Evolutionary conservation across 352 stramenopile genomes (phyloP).

Genomic region (Pythium rishiriense): DNA sequence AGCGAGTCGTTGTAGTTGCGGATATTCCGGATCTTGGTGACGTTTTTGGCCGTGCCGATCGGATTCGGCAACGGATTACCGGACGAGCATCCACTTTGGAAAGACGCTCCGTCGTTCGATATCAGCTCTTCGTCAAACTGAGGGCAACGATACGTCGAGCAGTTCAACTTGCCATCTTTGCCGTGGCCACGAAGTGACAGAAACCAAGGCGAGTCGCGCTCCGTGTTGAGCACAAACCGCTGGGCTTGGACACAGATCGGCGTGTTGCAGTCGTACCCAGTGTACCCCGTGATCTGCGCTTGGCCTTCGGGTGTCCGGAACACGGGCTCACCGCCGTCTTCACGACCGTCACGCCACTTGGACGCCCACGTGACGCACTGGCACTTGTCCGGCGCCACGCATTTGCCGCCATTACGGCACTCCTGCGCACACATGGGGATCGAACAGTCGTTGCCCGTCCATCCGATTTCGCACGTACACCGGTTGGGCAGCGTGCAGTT

Average conservation of each 20-base stretch:
- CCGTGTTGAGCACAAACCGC: slow-evolving; percentile 89
- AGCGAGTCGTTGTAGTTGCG: slow-evolving; percentile 51
- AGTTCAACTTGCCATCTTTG: slow-evolving; percentile 41
- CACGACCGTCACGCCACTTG: slow-evolving; percentile 89
- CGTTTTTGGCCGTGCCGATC: slow-evolving; percentile 31
- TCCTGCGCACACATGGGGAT: slow-evolving; percentile 91
- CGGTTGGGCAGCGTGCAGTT: slow-evolving; percentile 93
- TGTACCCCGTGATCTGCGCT: slow-evolving; percentile 92
- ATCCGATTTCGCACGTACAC: slow-evolving; percentile 92
- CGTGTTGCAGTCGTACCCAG: slow-evolving; percentile 96
- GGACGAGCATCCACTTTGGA: slow-evolving; percentile 92
- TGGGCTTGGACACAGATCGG: slow-evolving; percentile 95
- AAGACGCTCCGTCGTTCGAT: slow-evolving; percentile 91
- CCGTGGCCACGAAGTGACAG: slow-evolving; percentile 62
- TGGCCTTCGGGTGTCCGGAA: slow-evolving; percentile 92
- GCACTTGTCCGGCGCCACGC: slow-evolving; percentile 85
- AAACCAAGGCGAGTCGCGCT: slow-evolving; percentile 36
- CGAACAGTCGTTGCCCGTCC: slow-evolving; percentile 86
- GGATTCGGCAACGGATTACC: slow-evolving; percentile 65
- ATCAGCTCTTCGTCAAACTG: slow-evolving; percentile 88
- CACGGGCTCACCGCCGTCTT: slow-evolving; percentile 85
- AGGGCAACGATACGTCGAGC: slow-evolving; percentile 68
- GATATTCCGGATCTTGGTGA: slow-evolving; percentile 50
- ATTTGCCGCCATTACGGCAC: slow-evolving; percentile 84
- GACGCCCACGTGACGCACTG: slow-evolving; percentile 88